Evolutionary conservation across 2,329 filamentous ascomycete genomes (phyloP), one percentile per base, ranked within the genome.

Genomic region (Aspergillus neotritici): DNA sequence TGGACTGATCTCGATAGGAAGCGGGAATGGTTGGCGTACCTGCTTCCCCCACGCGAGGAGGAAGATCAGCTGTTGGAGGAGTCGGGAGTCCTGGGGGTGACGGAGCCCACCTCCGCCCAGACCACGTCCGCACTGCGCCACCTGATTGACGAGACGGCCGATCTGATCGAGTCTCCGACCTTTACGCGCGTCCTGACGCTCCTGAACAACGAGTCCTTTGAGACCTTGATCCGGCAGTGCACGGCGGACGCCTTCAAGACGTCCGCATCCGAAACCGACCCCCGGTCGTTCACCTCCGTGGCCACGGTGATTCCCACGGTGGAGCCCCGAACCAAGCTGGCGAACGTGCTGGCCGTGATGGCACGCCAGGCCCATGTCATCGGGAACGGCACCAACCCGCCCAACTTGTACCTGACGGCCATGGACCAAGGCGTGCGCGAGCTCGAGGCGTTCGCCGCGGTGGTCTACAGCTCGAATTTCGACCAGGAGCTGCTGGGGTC

Each of bases 61-160:
- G 93, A 98, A 67, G 81, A 85, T 17, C 83, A 83, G 47, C 87
- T 97, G 41, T 80, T 98, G 40, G 80, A 79, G 41, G 87, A 95
- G 66, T 94, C 89, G 0, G 89, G 89, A 42, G 87, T 95, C 58
- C 70, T 65, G 51, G 65, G 63, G 35, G 67, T 60, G 48, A 61
- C 58, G 41, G 68, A 64, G 37, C 58, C 65, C 2, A 60, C 65
- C 25, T 63, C 62, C 2, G 54, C 60, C 33, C 59, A 65, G 37
- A 69, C 62, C 13, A 50, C 60, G 4, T 55, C 62, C 5, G 79
- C 82, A 1, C 79, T 98, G 43, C 82, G 91, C 43, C 84, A 86
- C 45, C 78, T 98, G 14, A 79, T 98, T 1, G 91, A 98, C 63
- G 93, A 98, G 72, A 97, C 93, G 2, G 87, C 91, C 31, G 93